Evolutionary conservation across 2,329 filamentous ascomycete species (phyloP).

Genomic region (Ceratocystis colombiana): DNA sequence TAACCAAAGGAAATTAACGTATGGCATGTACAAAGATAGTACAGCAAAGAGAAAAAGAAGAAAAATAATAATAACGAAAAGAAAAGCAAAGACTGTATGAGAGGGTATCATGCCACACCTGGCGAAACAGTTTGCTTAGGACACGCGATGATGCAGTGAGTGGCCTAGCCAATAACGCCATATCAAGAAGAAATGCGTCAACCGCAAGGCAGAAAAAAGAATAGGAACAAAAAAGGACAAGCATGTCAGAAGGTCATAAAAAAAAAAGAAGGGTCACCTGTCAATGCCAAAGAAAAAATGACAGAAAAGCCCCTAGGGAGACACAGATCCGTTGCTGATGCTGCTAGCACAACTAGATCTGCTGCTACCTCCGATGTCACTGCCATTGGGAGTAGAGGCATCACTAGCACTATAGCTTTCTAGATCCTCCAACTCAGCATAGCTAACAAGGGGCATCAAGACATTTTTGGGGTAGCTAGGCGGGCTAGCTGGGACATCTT

Average conservation of each 20-base stretch:
- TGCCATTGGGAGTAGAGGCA: not conserved
- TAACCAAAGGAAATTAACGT: not conserved
- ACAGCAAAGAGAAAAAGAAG: not conserved
- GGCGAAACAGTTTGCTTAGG: slow-evolving; percentile 7
- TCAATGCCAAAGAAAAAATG: not conserved
- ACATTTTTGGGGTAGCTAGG: slow-evolving; percentile 49
- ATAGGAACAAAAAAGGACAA: not conserved
- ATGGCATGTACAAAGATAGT: not conserved
- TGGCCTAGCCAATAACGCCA: slow-evolving; percentile 19
- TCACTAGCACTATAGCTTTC: slow-evolving; percentile 16
- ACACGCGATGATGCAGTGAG: slow-evolving; percentile 13
- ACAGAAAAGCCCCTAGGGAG: not conserved
- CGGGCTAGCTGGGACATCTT: slow-evolving; percentile 80
- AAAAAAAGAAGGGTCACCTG: not conserved
- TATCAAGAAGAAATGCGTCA: slow-evolving; percentile 1
- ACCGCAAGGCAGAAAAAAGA: not conserved
- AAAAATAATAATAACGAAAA: not conserved
- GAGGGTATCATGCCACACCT: slow-evolving; percentile 14
- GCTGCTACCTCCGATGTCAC: slow-evolving; percentile 1
- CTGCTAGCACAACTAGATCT: slow-evolving; percentile 20
- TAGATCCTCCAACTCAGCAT: slow-evolving; percentile 23
- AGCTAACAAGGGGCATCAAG: slow-evolving; percentile 19
- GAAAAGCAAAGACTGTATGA: not conserved
- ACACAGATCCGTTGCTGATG: slow-evolving; percentile 17
- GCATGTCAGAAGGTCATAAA: not conserved